Evolutionary conservation across 176 grass and related monocot species (phyloP).

Genomic region (Triticum monococcum): DNA sequence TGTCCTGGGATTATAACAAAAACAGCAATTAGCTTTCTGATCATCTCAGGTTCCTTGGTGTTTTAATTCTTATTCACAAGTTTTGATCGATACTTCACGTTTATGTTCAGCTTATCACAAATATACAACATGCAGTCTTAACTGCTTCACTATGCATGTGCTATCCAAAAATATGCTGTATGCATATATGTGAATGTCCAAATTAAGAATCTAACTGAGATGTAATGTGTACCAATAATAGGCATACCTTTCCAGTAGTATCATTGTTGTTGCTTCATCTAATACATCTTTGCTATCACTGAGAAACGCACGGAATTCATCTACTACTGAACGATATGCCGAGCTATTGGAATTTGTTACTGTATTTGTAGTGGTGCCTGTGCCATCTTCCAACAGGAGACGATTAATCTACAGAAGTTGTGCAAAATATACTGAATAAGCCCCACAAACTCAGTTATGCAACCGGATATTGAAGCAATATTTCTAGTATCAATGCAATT

Average conservation of each 20-base stretch:
- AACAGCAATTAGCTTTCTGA: not conserved
- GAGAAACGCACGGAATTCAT: slow-evolving; percentile 89
- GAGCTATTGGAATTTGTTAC: slow-evolving; percentile 51
- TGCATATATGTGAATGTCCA: not conserved
- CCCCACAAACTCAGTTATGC: slow-evolving; percentile 5
- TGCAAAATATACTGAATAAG: slow-evolving; percentile 23
- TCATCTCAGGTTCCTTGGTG: not conserved
- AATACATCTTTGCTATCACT: slow-evolving; percentile 96
- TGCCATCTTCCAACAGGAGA: slow-evolving; percentile 83
- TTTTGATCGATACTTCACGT: not conserved
- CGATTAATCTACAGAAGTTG: slow-evolving; percentile 85
- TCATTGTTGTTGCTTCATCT: slow-evolving; percentile 98
- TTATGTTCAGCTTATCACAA: not conserved
- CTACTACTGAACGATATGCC: slow-evolving; percentile 68
- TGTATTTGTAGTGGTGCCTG: slow-evolving; percentile 36
- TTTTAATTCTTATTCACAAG: not conserved
- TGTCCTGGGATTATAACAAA: not conserved
- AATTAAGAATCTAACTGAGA: slow-evolving; percentile 5
- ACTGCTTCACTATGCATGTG: not conserved
- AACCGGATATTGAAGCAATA: slow-evolving; percentile 3
- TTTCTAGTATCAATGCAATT: slow-evolving; percentile 1
- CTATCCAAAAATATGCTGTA: not conserved
- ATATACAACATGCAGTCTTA: not conserved
- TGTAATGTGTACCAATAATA: not conserved
- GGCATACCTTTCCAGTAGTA: slow-evolving; percentile 74